phyloP scores from a whole-genome alignment of 2,329 filamentous ascomycete genomes.

The Fusarium anguioides region DNA sequence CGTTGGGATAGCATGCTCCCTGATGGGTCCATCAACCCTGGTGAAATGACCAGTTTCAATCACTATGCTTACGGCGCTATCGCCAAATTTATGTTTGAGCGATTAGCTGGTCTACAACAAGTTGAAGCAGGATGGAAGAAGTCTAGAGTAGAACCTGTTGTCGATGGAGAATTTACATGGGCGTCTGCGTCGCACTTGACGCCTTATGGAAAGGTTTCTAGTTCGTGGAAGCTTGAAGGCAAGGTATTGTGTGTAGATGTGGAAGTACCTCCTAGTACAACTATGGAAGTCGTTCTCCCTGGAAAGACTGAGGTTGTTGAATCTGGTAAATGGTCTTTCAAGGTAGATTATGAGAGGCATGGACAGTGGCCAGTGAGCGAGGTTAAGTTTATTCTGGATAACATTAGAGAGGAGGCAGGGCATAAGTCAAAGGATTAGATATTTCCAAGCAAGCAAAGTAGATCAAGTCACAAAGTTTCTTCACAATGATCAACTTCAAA shows the following conservation, averaged over 20 bases:
- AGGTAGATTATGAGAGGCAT: background rate
- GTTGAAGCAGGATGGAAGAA: slow-evolving; percentile 44
- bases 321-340: slow-evolving; percentile 36
- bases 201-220: slow-evolving; percentile 38
- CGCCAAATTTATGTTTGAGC: slow-evolving; percentile 51
- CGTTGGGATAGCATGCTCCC: slow-evolving; percentile 56
- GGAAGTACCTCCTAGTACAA: slow-evolving; percentile 28
- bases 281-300: slow-evolving; percentile 39
- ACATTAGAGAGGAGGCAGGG: background rate
- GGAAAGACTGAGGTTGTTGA: slow-evolving; percentile 21
- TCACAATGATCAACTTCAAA: too few relatives aligned
- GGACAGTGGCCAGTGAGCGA: slow-evolving; percentile 26
- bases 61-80: slow-evolving; percentile 57
- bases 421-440: too few relatives aligned
- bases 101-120: slow-evolving; percentile 38
- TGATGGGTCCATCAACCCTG: slow-evolving; percentile 52
- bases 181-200: slow-evolving; percentile 36
- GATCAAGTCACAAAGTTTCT: too few relatives aligned
- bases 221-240: slow-evolving; percentile 36
- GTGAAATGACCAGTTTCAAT: slow-evolving; percentile 57
- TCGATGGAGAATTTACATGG: slow-evolving; percentile 35
- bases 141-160: slow-evolving; percentile 25
- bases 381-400: slow-evolving; percentile 8
- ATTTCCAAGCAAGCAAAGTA: too few relatives aligned
- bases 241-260: slow-evolving; percentile 23